Evolutionary conservation across 2,329 filamentous ascomycete species (phyloP).

Genomic region (Aquanectria penicillioides): DNA sequence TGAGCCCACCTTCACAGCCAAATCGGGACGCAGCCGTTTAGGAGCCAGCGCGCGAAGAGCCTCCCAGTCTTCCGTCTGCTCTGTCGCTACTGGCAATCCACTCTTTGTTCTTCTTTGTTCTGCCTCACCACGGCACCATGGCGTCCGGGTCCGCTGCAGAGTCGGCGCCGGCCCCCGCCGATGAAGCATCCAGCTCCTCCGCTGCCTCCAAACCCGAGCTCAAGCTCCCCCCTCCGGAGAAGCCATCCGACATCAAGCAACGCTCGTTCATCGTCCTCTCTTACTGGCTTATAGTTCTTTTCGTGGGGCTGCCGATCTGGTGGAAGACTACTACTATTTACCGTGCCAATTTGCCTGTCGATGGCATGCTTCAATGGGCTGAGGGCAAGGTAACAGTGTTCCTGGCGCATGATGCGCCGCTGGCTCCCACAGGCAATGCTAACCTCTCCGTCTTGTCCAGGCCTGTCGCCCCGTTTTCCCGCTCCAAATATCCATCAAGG

Average conservation of each 20-base stretch:
- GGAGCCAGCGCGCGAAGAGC: constrained; percentile 18
- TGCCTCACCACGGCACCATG: constrained; percentile 30
- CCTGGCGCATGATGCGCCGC: not conserved
- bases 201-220: constrained; percentile 14
- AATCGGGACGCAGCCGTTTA: constrained; percentile 3
- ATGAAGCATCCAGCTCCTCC: constrained; percentile 5
- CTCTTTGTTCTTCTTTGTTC: not conserved
- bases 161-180: constrained; percentile 28
- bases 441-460: constrained; percentile 56
- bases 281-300: constrained; percentile 88
- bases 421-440: not conserved
- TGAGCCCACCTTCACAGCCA: constrained; percentile 23
- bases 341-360: constrained; percentile 82
- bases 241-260: constrained; percentile 71
- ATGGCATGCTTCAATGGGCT: constrained; percentile 90
- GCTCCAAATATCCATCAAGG: constrained; percentile 81
- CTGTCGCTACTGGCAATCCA: constrained; percentile 5
- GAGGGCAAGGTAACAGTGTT: constrained; percentile 77
- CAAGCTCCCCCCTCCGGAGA: constrained; percentile 78
- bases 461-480: constrained; percentile 90
- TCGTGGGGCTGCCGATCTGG: constrained; percentile 92
- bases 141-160: constrained; percentile 35
- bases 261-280: constrained; percentile 82
- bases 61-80: constrained; percentile 7
- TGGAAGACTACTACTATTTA: constrained; percentile 95